Evolutionary conservation across 2,329 filamentous ascomycete genomes (phyloP).

Genomic region (Paracoccidioides brasiliensis): DNA sequence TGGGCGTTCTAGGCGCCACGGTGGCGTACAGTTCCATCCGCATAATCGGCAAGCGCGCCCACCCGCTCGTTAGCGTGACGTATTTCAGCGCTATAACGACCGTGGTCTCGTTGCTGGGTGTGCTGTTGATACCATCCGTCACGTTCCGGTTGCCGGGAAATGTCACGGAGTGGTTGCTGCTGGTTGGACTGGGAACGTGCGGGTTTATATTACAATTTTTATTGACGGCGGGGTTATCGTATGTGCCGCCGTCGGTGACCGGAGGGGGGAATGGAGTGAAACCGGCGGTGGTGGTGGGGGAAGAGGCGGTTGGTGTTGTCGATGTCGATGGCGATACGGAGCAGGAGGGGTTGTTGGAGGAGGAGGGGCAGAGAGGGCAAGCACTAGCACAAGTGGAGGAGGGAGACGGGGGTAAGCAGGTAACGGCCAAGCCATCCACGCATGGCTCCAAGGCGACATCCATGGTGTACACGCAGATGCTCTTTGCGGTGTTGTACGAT

Average conservation of each 20-base stretch:
- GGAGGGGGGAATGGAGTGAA: neutral
- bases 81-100: conserved; percentile 65
- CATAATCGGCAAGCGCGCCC: conserved; percentile 65
- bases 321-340: neutral
- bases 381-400: neutral
- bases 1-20: conserved; percentile 66
- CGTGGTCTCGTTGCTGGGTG: conserved; percentile 49
- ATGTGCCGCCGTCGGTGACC: conserved; percentile 45
- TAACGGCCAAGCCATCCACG: conserved; percentile 3
- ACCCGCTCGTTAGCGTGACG: conserved; percentile 73
- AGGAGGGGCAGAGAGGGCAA: neutral
- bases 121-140: conserved; percentile 44
- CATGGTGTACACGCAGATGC: conserved; percentile 58
- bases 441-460: conserved; percentile 43
- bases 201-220: conserved; percentile 80
- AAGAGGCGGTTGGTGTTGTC: neutral
- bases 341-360: neutral
- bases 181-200: conserved; percentile 55
- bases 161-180: conserved; percentile 49
- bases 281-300: neutral
- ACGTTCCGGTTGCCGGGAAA: conserved; percentile 44
- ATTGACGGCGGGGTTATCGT: conserved; percentile 62
- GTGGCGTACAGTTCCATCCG: conserved; percentile 65
- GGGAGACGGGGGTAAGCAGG: neutral
- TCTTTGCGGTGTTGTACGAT: conserved; percentile 54